A percentile compares a stretch with the other conserved stretches of the same genome.
These are phyloP conservation scores for Ormosia emarginata DNA, from an alignment of 306 rosid genomes.

Conservation along the genomic window DNA sequence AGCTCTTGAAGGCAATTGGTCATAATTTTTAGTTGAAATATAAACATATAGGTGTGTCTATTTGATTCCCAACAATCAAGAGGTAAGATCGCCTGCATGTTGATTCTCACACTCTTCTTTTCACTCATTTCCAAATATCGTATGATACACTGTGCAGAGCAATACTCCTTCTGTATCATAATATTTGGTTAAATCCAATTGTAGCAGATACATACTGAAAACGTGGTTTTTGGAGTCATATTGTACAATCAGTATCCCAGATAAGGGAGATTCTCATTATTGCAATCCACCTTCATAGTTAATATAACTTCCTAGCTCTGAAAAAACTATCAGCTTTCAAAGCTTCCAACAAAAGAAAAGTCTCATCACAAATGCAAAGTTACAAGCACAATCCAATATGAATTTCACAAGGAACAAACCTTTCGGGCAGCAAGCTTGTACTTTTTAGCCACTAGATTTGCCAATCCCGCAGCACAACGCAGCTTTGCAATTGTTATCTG, in stretches of 20 bases:
- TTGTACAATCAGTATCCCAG: not conserved
- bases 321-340: not conserved
- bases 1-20: not conserved
- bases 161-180: not conserved
- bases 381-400: not conserved
- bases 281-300: not conserved
- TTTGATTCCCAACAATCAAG: not conserved
- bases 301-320: not conserved
- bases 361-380: not conserved
- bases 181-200: not conserved
- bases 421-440: slow-evolving; percentile 99
- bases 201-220: not conserved
- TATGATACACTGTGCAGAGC: too few species aligned
- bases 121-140: too few species aligned
- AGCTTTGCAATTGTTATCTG: slow-evolving; percentile 54
- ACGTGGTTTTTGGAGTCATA: not conserved
- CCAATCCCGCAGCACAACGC: slow-evolving; percentile 94
- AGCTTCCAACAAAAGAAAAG: not conserved
- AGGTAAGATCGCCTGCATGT: not conserved
- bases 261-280: not conserved
- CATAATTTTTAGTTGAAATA: not conserved
- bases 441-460: slow-evolving; percentile 85
- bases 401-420: slow-evolving; percentile 45
- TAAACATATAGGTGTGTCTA: not conserved
- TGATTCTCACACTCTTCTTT: too few species aligned